Evolutionary conservation across 2,329 filamentous ascomycete genomes (phyloP), one percentile per base, ranked within the genome.

Genomic region (Arthrobotrys sinensis): DNA sequence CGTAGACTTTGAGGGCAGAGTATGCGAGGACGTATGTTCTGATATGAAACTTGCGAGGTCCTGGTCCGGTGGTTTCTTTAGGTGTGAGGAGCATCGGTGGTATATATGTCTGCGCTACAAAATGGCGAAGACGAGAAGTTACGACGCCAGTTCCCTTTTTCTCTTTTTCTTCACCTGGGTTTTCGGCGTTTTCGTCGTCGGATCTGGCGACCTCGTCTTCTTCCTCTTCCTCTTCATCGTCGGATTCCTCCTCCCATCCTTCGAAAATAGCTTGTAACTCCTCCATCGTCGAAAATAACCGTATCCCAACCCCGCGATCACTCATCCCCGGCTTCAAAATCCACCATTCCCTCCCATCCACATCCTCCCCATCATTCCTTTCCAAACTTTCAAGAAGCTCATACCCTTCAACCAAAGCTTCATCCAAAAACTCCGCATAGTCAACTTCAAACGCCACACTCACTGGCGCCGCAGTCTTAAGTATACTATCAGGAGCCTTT

Each of bases 281-380:
- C 70, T 91, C 90, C 86, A 96, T 92, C 1, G 90, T 93, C 81
- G 90, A 92, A 84, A 99, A 99, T 0, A 99, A 86, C 45, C 93
- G 87, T 73, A 99, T 97, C 0, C 96, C 96, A 83, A 97, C 94
- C 0, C 95, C 96, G 24, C 95, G 89, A 83, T 99, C 96, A 84
- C 93, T 97, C 96, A 99, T 98, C 7, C 95, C 92, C 0, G 96
- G 95, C 85, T 99, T 99, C 76, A 99, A 85, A 80, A 99, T 98
- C 96, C 96, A 99, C 95, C 95, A 99, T 83, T 96, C 90, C 76
- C 88, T 88, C 48, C 88, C 85, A 34, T 84, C 81, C 0, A 71
- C 40, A 7, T 79, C 66, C 34, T 82, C 83, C 12, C 84, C 85
- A 62, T 88, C 89, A 81, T 97, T 97, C 53, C 87, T 87, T 36